Percentiles rank a stretch among this genome's conserved stretches.
Conservation (phyloP, 2,329 filamentous ascomycete species). For the Nemania sp. region DNA sequence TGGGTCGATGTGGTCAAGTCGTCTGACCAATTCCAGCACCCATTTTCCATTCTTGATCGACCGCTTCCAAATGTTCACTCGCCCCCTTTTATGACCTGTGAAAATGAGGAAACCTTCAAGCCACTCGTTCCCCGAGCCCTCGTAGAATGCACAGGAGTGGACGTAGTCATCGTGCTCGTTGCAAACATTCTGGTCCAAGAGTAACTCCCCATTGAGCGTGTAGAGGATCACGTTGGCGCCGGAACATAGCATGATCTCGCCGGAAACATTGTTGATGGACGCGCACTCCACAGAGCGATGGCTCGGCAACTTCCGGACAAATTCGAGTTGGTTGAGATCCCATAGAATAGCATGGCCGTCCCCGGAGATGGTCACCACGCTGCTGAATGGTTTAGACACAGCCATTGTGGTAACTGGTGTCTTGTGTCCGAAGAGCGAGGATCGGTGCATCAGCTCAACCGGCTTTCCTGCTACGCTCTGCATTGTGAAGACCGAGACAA, state of each 20-base stretch:
- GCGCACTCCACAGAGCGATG: constrained; percentile 70
- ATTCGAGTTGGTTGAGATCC: constrained; percentile 90
- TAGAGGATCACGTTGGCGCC: constrained; percentile 76
- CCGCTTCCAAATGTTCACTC: constrained; percentile 77
- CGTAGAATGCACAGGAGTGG: constrained; percentile 86
- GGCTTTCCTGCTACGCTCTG: constrained; percentile 63
- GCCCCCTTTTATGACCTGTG: constrained; percentile 81
- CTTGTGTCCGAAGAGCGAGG: constrained; percentile 88
- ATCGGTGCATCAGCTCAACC: constrained; percentile 77
- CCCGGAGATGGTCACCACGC: constrained; percentile 78
- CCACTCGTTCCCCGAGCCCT: constrained; percentile 89
- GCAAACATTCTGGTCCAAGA: constrained; percentile 83
- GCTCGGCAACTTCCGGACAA: constrained; percentile 73
- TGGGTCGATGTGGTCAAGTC: constrained; percentile 77
- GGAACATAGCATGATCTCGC: constrained; percentile 84
- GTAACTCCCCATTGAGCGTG: constrained; percentile 81
- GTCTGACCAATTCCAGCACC: constrained; percentile 75
- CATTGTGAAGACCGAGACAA: constrained; percentile 82
- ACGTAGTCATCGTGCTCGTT: constrained; percentile 72
- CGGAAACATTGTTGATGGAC: constrained; percentile 85
- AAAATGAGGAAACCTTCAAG: constrained; percentile 83
- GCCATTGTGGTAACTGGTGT: constrained; percentile 80
- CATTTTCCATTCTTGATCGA: constrained; percentile 66
- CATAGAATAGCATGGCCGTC: constrained; percentile 87
- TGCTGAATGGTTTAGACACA: constrained; percentile 84